These are phyloP conservation scores for Lichtheimia corymbifera DNA, from an alignment of 371 early-diverging fungal genomes.

Conservation along the genomic window DNA sequence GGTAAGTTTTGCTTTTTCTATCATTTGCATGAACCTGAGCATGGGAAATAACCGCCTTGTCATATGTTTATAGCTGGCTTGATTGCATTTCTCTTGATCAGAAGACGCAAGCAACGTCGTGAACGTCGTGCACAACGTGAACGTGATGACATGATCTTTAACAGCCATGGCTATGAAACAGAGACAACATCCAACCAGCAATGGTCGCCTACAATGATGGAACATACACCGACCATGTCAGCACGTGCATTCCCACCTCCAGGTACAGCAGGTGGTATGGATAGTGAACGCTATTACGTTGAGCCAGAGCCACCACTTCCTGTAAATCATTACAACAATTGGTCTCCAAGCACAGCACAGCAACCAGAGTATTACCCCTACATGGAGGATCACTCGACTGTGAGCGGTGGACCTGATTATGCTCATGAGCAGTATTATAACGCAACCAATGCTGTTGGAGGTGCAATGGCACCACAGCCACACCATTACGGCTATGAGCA, in stretches of 20 bases:
- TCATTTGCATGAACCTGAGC: not conserved
- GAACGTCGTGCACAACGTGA: slow-evolving; percentile 3
- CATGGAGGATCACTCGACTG: slow-evolving; percentile 1
- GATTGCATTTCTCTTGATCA: slow-evolving; percentile 9
- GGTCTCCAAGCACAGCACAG: not conserved
- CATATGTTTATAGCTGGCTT: slow-evolving; percentile 3
- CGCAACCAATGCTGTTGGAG: too few relatives aligned
- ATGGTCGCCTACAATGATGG: not conserved
- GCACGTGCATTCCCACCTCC: slow-evolving; percentile 9
- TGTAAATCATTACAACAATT: not conserved
- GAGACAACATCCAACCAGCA: not conserved
- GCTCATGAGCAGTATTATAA: not conserved
- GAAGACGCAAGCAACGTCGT: not conserved
- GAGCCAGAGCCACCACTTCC: slow-evolving; percentile 4
- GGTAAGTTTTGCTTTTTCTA: slow-evolving; percentile 6
- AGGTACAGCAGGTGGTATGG: slow-evolving; percentile 4
- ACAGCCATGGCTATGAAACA: slow-evolving; percentile 4
- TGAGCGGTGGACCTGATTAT: slow-evolving; percentile 8
- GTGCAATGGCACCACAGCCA: too few relatives aligned
- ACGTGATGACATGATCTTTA: slow-evolving; percentile 10
- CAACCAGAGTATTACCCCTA: slow-evolving; percentile 5
- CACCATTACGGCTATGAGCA: too few relatives aligned
- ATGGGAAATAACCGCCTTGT: not conserved
- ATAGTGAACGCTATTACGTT: slow-evolving; percentile 8
- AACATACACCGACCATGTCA: slow-evolving; percentile 1